Evolutionary conservation across 306 rosid species (phyloP).

Genomic region (Potentilla sterilis): DNA sequence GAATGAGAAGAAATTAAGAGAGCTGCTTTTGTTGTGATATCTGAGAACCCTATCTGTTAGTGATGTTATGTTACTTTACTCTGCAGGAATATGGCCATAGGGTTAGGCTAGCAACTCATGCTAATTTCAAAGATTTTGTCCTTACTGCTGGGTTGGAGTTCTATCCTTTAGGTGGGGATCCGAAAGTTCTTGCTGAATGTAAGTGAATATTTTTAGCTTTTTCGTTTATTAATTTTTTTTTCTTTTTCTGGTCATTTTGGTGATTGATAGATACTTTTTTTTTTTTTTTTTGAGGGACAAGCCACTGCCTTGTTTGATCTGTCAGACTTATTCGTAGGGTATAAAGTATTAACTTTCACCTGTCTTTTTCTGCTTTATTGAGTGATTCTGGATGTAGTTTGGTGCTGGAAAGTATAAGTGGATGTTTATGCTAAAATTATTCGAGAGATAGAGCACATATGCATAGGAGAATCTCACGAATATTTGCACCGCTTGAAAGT

Average conservation of each 20-base stretch:
- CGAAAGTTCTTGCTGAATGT: constrained; percentile 98
- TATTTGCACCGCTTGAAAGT: not conserved
- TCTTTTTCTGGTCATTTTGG: not conserved
- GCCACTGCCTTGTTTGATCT: not conserved
- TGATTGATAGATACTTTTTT: not conserved
- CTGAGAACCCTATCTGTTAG: constrained; percentile 9
- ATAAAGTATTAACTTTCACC: not conserved
- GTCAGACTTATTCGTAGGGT: not conserved
- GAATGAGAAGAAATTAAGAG: not conserved
- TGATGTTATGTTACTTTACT: constrained; percentile 31
- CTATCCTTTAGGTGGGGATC: constrained; percentile 95
- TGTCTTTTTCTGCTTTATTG: not conserved
- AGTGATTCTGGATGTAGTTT: not conserved
- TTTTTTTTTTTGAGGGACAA: not conserved
- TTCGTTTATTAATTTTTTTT: constrained; percentile 8
- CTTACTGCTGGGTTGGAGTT: constrained; percentile 83
- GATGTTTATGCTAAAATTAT: not conserved
- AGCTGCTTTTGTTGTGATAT: constrained; percentile 9
- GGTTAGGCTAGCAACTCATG: constrained; percentile 91
- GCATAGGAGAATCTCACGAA: not conserved
- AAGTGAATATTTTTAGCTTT: constrained; percentile 40
- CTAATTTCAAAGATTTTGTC: constrained; percentile 87
- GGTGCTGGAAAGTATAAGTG: not conserved
- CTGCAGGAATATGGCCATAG: constrained; percentile 84
- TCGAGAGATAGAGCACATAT: not conserved